Evolutionary conservation across 2,329 filamentous ascomycete genomes (phyloP), one percentile per base, ranked within the genome.

Genomic region (Corynespora cassiicola): DNA sequence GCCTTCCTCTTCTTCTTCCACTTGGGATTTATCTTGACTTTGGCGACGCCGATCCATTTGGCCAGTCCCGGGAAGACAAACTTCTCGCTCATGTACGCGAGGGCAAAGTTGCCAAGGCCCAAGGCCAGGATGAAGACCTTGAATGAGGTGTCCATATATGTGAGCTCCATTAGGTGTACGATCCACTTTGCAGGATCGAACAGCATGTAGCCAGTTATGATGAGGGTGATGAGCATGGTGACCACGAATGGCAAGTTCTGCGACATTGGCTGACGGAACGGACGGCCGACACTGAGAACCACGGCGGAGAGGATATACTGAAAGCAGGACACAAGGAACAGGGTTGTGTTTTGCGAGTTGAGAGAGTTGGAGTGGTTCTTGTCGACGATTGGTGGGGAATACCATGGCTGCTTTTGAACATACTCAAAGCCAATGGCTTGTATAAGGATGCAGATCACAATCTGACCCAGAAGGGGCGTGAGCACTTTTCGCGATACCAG

Each of bases 281-380:
- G 94, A 21, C 82, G 84, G 1, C 94, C 95, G n/a, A 94, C 89
- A 55, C 87, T 95, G 19, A 99, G 77, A 1, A 97, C 87, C 24
- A 97, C 79, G 4, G 89, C 94, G 0, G 90, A 88, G 15, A 96
- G 77, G 23, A 95, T 95, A 67, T 99, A 99, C 65, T 97, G 91
- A 60, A 91, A 97, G 66, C 90, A 96, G 2, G 88, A 95, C 5
- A 91, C 76, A 19, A 97, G 72, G 73, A 99, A 99, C 1, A 99
- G 74, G 0, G 87, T 84, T 0, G 92, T 96, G 59, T 99, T 97
- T 58, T 97, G 88, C 7, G 90, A 96, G 68, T 97, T 97, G 57
- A 86, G 79, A 36, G 91, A 86, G 62, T 94, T 95, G 16, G 87
- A 86, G 60, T 94, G 86, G 19, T 95, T 80, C 17, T 80, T 81